These are phyloP conservation scores for Monosporascus sp. DNA, from an alignment of 2,329 filamentous ascomycete genomes.

Conservation along the genomic window DNA sequence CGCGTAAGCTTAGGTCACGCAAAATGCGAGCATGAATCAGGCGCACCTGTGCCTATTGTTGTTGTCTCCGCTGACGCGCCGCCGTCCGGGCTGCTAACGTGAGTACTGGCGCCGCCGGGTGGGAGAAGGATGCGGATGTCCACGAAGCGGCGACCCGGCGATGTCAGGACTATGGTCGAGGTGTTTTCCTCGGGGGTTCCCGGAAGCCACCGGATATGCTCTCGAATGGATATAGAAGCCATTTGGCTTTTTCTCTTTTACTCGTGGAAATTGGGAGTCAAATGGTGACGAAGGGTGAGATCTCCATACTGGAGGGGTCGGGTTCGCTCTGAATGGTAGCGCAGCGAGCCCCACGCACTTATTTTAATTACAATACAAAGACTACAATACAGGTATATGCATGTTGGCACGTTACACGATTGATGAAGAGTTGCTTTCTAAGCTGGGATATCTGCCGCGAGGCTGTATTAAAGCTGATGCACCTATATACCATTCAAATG, in stretches of 20 bases:
- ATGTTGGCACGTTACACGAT: too few species aligned
- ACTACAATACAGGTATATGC: too few species aligned
- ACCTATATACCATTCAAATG: too few species aligned
- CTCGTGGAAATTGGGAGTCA: background rate
- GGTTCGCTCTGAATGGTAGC: too few species aligned
- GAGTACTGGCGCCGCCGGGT: background rate
- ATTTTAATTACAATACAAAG: too few species aligned
- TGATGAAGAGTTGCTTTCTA: too few species aligned
- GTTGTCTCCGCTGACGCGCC: background rate
- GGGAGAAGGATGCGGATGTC: slow-evolving; percentile 50
- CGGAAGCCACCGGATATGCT: slow-evolving; percentile 54
- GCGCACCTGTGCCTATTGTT: background rate
- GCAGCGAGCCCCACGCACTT: too few species aligned
- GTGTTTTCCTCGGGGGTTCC: slow-evolving; percentile 52
- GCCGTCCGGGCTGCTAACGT: background rate
- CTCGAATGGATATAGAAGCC: slow-evolving; percentile 46
- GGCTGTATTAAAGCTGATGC: too few species aligned
- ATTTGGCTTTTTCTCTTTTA: background rate
- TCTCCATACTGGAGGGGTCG: background rate
- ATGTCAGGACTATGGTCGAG: slow-evolving; percentile 59
- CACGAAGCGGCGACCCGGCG: slow-evolving; percentile 50
- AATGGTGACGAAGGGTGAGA: background rate
- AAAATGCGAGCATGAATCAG: background rate
- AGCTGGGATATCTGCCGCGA: too few species aligned
- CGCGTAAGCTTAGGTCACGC: background rate